Evolutionary conservation across 78 protist species (phyloP).

Genomic region (Trichosphaerium sp.): DNA sequence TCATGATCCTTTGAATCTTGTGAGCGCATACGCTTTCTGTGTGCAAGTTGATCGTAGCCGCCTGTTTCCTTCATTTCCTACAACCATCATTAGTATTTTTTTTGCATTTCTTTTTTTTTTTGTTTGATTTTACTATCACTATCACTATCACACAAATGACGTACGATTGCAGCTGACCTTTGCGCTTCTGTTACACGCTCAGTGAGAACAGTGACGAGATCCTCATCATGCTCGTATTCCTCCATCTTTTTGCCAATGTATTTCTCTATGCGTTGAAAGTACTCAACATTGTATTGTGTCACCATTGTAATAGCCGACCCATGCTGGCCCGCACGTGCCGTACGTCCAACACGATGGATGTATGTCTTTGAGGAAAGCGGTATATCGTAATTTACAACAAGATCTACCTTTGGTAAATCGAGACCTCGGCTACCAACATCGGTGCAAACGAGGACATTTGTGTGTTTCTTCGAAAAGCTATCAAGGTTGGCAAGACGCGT

Average conservation of each 20-base stretch:
- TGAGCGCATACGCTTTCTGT: too few species aligned
- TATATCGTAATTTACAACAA: conserved; percentile 92
- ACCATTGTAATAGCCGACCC: conserved; percentile 85
- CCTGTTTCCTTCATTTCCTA: too few species aligned
- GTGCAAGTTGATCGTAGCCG: too few species aligned
- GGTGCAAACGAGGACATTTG: conserved; percentile 78
- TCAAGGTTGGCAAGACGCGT: conserved; percentile 53
- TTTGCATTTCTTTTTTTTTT: too few species aligned
- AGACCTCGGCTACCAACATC: conserved; percentile 90
- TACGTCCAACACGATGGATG: conserved; percentile 94
- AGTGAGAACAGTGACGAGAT: conserved; percentile 44
- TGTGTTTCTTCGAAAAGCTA: conserved; percentile 16
- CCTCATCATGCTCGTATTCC: conserved; percentile 46
- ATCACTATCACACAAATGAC: too few species aligned
- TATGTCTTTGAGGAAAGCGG: conserved; percentile 80
- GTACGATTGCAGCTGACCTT: conserved; percentile 14
- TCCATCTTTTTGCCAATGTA: conserved; percentile 61
- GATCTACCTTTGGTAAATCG: conserved; percentile 89
- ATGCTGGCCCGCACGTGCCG: conserved; percentile 93
- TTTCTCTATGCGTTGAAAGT: conserved; percentile 82
- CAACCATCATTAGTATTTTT: too few species aligned
- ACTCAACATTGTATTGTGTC: conserved; percentile 92
- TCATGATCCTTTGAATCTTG: too few species aligned
- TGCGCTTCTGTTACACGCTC: conserved; percentile 69
- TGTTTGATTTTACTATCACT: too few species aligned